A percentile compares a stretch with the other conserved stretches of the same genome.
Evolutionary conservation across 495 filamentous ascomycete genomes (phyloP).

Genomic region (Neurospora sp.): DNA sequence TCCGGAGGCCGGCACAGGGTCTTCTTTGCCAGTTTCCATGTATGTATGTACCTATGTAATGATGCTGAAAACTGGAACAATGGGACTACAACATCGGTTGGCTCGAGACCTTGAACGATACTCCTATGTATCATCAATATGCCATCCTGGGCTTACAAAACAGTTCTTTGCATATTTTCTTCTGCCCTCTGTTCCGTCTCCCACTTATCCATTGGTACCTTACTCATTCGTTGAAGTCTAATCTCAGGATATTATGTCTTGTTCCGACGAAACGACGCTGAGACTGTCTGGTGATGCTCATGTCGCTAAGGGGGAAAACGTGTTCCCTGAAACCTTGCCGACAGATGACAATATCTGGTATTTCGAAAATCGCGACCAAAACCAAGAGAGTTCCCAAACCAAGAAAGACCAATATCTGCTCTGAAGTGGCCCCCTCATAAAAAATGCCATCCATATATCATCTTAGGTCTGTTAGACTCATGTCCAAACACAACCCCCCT

Average conservation of each 20-base stretch:
- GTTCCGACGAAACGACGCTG: neutral
- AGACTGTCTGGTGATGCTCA: neutral
- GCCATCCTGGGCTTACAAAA: neutral
- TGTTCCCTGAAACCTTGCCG: too few relatives aligned
- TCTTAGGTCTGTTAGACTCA: too few relatives aligned
- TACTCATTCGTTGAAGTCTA: neutral
- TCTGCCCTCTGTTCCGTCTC: neutral
- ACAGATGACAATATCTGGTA: too few relatives aligned
- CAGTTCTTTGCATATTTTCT: neutral
- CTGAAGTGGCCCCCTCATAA: too few relatives aligned
- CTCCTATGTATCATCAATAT: neutral
- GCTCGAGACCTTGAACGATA: neutral
- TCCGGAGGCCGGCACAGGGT: neutral
- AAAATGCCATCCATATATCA: too few relatives aligned
- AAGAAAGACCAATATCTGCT: too few relatives aligned
- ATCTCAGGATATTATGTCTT: neutral
- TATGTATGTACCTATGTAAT: neutral
- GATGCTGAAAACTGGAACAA: neutral
- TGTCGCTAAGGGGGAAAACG: neutral
- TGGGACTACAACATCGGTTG: neutral
- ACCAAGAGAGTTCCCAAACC: too few relatives aligned
- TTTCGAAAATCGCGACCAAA: too few relatives aligned
- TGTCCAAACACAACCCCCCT: too few relatives aligned
- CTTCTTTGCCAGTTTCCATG: neutral
- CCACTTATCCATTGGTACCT: neutral